These are phyloP conservation scores for Apiospora pterosperma DNA, from an alignment of 2,329 filamentous ascomycete genomes.

Conservation along the genomic window DNA sequence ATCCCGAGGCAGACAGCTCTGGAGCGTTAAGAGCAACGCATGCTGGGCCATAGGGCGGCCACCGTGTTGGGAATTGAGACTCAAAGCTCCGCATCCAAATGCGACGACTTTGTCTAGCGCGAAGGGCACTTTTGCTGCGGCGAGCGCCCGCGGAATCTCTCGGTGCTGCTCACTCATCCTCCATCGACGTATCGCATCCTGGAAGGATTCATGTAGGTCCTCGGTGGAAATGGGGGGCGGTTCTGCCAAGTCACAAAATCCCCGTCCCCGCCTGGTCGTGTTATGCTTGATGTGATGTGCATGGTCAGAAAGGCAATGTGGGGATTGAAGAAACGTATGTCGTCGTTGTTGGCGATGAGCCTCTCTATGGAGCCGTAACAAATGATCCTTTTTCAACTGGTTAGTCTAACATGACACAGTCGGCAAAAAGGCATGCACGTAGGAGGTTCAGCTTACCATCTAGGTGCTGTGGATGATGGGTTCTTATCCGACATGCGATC, in stretches of 20 bases:
- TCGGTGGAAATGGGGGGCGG: neutral
- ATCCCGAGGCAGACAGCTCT: slow-evolving; percentile 6
- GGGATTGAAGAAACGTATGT: neutral
- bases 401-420: too few species aligned
- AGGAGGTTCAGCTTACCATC: too few species aligned
- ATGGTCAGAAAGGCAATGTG: neutral
- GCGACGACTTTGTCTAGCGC: slow-evolving; percentile 14
- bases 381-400: too few species aligned
- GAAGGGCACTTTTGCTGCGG: slow-evolving; percentile 13
- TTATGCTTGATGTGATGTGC: neutral
- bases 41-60: slow-evolving; percentile 12
- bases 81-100: slow-evolving; percentile 13
- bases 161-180: slow-evolving; percentile 14
- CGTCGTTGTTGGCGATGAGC: neutral
- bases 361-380: neutral
- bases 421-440: too few species aligned
- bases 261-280: neutral
- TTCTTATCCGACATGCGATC: too few species aligned
- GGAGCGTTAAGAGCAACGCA: slow-evolving; percentile 11
- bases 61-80: slow-evolving; percentile 8
- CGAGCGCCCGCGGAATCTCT: slow-evolving; percentile 12
- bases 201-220: neutral
- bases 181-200: slow-evolving; percentile 10
- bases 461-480: too few species aligned
- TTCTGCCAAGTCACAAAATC: neutral